Evolutionary conservation across 2,329 filamentous ascomycete genomes (phyloP).

Genomic region (Pyrenophora teres): DNA sequence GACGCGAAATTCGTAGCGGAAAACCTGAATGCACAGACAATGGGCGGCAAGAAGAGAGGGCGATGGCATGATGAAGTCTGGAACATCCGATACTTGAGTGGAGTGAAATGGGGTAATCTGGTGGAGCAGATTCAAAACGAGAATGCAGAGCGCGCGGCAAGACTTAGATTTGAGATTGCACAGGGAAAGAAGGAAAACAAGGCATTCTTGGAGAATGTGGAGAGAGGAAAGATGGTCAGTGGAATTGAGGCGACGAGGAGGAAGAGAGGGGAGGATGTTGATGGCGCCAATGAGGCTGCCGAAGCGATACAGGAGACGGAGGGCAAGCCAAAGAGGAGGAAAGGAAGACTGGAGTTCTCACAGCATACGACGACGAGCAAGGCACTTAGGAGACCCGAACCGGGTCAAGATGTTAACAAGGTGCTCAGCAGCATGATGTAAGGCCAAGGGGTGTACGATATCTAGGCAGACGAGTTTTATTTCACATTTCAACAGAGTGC

Average conservation of each 20-base stretch:
- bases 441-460: conserved; percentile 9
- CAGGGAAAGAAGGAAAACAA: conserved; percentile 79
- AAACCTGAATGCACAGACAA: conserved; percentile 74
- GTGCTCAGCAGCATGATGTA: conserved; percentile 48
- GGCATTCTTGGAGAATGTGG: conserved; percentile 77
- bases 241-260: conserved; percentile 62
- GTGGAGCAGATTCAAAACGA: conserved; percentile 81
- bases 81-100: conserved; percentile 80
- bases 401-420: conserved; percentile 37
- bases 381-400: conserved; percentile 39
- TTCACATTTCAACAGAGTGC: neutral
- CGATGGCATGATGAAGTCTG: conserved; percentile 88
- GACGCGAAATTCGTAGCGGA: conserved; percentile 79
- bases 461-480: conserved; percentile 7
- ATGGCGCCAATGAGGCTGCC: conserved; percentile 21
- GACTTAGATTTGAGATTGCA: conserved; percentile 77
- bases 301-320: conserved; percentile 7
- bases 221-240: conserved; percentile 75
- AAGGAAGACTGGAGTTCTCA: conserved; percentile 62
- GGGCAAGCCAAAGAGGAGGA: conserved; percentile 33
- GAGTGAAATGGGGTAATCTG: conserved; percentile 76
- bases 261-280: conserved; percentile 52
- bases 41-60: conserved; percentile 81
- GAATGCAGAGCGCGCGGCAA: conserved; percentile 76
- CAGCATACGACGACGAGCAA: conserved; percentile 62